A percentile compares a stretch with the other conserved stretches of the same genome.
These are phyloP conservation scores for Sugiyamaella novakii DNA, from an alignment of 1,139 yeast species.

Conservation along the genomic window DNA sequence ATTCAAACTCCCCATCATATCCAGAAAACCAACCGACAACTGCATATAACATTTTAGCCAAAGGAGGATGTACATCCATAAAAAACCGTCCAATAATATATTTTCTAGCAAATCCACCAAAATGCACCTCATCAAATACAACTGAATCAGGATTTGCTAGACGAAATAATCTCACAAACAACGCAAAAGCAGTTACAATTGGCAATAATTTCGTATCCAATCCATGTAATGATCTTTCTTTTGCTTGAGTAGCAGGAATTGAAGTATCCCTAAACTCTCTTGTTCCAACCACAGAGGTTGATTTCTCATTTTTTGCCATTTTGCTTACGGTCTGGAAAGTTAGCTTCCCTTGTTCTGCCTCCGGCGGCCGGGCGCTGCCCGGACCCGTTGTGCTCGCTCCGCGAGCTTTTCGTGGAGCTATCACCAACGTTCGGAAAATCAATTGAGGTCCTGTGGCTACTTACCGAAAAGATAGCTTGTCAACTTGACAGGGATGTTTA, in stretches of 20 bases:
- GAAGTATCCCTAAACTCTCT: constrained; percentile 48
- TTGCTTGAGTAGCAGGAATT: constrained; percentile 47
- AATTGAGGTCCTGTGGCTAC: background rate
- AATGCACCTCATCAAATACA: constrained; percentile 86
- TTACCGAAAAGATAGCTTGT: too few species aligned
- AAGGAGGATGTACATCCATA: constrained; percentile 97
- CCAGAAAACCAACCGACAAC: constrained; percentile 87
- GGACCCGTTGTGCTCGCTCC: background rate
- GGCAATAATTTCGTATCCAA: constrained; percentile 45
- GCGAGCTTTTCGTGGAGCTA: background rate
- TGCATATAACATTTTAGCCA: constrained; percentile 91
- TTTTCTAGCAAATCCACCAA: constrained; percentile 67
- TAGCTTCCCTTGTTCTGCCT: background rate
- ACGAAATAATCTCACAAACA: constrained; percentile 59
- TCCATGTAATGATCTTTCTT: constrained; percentile 36
- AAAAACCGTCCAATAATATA: constrained; percentile 70
- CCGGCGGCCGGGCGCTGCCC: constrained; percentile 9
- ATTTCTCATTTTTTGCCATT: constrained; percentile 13
- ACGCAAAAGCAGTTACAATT: constrained; percentile 56
- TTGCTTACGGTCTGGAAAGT: background rate
- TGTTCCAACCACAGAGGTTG: constrained; percentile 15
- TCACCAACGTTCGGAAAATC: too few species aligned
- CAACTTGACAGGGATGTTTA: too few species aligned
- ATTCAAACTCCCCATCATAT: constrained; percentile 86
- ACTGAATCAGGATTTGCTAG: constrained; percentile 73